Conservation (phyloP, 2,329 filamentous ascomycete species). For the Moelleriella libera region DNA sequence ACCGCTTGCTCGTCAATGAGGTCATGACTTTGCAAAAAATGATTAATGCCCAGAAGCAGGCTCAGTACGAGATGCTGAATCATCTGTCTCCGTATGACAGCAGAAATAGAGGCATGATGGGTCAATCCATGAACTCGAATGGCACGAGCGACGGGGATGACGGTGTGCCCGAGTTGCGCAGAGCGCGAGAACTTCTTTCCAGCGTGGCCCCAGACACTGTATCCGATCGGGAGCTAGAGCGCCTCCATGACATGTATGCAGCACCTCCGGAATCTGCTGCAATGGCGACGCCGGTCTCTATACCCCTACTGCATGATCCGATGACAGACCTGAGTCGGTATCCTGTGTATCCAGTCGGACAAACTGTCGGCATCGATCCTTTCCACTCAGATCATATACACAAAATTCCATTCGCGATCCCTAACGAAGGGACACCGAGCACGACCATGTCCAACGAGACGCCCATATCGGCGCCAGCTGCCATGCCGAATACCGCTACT, state of each 20-base stretch:
- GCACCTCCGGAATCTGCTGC: constrained; percentile 38
- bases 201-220: constrained; percentile 36
- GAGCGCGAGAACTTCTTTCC: constrained; percentile 41
- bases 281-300: constrained; percentile 23
- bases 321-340: constrained; percentile 40
- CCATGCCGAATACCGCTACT: constrained; percentile 7
- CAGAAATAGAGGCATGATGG: constrained; percentile 21
- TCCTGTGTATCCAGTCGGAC: constrained; percentile 81
- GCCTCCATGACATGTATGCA: constrained; percentile 38
- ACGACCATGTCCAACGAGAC: constrained; percentile 23
- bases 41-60: constrained; percentile 42
- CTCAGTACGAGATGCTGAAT: constrained; percentile 42
- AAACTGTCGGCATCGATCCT: constrained; percentile 84
- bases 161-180: constrained; percentile 36
- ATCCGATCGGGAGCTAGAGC: constrained; percentile 39
- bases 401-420: constrained; percentile 74
- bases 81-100: constrained; percentile 34
- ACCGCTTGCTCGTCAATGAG: constrained; percentile 48
- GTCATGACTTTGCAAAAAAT: constrained; percentile 47
- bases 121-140: constrained; percentile 17
- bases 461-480: constrained; percentile 6
- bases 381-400: constrained; percentile 90
- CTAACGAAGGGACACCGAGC: constrained; percentile 36
- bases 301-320: constrained; percentile 37
- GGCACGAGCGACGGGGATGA: constrained; percentile 32